Percentiles rank a stretch among this genome's conserved stretches.
Evolutionary conservation across 2,329 filamentous ascomycete genomes (phyloP).

Genomic region (Monosporascus sp.): DNA sequence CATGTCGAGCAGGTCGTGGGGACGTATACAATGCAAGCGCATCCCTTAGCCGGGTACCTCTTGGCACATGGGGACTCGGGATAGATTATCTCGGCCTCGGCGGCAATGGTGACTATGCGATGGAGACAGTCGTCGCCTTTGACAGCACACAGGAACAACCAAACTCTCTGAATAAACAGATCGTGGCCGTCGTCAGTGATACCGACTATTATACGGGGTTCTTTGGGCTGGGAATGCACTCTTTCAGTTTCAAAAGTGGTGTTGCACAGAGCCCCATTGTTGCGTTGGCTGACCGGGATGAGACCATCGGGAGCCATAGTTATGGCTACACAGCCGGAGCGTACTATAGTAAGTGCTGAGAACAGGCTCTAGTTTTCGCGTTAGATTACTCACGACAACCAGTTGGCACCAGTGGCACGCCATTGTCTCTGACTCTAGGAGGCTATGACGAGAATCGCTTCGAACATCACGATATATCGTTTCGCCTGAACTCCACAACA

Average conservation of each 20-base stretch:
- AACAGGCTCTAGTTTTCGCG: neutral
- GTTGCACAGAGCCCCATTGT: slow-evolving; percentile 47
- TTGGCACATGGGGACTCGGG: slow-evolving; percentile 56
- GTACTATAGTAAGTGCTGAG: slow-evolving; percentile 54
- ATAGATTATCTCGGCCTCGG: slow-evolving; percentile 51
- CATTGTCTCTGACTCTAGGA: slow-evolving; percentile 60
- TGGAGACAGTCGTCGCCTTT: slow-evolving; percentile 41
- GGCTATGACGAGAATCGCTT: slow-evolving; percentile 64
- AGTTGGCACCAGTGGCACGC: slow-evolving; percentile 33
- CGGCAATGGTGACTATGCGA: slow-evolving; percentile 61
- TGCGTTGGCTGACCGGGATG: slow-evolving; percentile 52
- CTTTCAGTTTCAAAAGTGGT: slow-evolving; percentile 45
- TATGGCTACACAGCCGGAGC: slow-evolving; percentile 74
- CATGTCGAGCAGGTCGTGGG: slow-evolving; percentile 54
- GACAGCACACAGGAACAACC: slow-evolving; percentile 31
- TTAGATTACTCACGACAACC: slow-evolving; percentile 21
- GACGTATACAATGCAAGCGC: slow-evolving; percentile 47
- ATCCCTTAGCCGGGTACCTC: slow-evolving; percentile 52
- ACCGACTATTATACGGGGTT: slow-evolving; percentile 50
- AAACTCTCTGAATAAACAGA: slow-evolving; percentile 37
- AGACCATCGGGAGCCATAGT: slow-evolving; percentile 63
- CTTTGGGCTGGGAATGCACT: slow-evolving; percentile 51
- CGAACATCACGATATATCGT: slow-evolving; percentile 53
- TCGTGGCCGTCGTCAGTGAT: slow-evolving; percentile 49
- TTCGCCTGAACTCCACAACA: slow-evolving; percentile 48